Evolutionary conservation across 768 basidiomycete genomes (phyloP), one percentile per base, ranked within the genome.

Genomic region (Mycena belliarum): DNA sequence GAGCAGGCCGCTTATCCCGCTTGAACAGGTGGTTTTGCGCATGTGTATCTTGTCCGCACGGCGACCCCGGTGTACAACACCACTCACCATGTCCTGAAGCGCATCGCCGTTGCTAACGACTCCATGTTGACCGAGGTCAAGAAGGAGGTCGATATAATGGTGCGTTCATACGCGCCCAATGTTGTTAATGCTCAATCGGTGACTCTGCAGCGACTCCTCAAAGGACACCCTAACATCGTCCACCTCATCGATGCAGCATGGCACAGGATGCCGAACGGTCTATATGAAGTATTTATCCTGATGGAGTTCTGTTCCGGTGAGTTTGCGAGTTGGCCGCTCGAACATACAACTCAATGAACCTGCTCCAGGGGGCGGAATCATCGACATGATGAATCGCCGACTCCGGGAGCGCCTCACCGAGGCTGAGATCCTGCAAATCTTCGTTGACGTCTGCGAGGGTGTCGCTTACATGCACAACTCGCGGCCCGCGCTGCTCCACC

Each of bases 141-240:
- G 80, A 94, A 90, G 75, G 97, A 99, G 73, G 97, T 99, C 43
- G 95, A 98, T 68, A 92, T 98, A 63, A 99, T 99, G 97, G 97
- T 98, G 68, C 66, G 82, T 67, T 20, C 21, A 53, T 33, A 18
- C 41, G 59, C 60, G 38, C 49, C 56, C 38, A 6, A 40, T 44
- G 52, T 18, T 61, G 45, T 35, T 59, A 43, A 44, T 49, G 68
- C 57, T 56, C 60, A 71, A 73, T 65, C 74, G 64, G 63, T 65
- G 52, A 44, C 43, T 43, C 37, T 67, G 59, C 74, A 96, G 94
- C 86, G 93, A 75, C 78, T 93, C 52, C 79, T 98, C 57, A 88
- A 91, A 74, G 91, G 93, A 23, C 95, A 97, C 69, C 91, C 94
- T 4, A 95, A 97, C 70, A 92, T 99, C 63, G 93, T 97, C 53